Conservation (phyloP, 1,284 basidiomycete genomes). For the Schizophyllum amplum region DNA sequence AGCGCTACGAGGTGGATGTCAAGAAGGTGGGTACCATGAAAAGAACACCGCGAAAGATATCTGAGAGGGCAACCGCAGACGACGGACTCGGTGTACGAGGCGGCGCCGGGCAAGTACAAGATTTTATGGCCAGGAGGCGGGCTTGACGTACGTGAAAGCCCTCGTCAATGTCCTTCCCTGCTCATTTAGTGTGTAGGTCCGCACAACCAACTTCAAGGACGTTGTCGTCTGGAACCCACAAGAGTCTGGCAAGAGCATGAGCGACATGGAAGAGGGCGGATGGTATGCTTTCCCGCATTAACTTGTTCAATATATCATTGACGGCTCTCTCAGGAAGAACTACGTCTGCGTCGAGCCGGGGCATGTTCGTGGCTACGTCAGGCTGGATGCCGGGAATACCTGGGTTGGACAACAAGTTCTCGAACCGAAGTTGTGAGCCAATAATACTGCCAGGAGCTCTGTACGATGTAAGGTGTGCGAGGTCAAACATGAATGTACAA, state of each 20-base stretch:
- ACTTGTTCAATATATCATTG: background rate
- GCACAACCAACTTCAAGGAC: conserved; percentile 55
- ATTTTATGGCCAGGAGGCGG: conserved; percentile 53
- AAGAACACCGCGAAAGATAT: background rate
- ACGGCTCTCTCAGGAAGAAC: conserved; percentile 45
- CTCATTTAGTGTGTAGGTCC: background rate
- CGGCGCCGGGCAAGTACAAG: conserved; percentile 47
- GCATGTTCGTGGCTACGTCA: conserved; percentile 59
- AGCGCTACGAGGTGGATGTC: conserved; percentile 56
- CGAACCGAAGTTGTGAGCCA: background rate
- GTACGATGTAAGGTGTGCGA: too few relatives aligned
- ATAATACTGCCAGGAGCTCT: too few relatives aligned
- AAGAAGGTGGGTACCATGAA: background rate
- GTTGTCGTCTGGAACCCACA: conserved; percentile 87
- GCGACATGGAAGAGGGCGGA: conserved; percentile 80
- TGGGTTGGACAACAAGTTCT: conserved; percentile 74
- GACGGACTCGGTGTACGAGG: conserved; percentile 73
- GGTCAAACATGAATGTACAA: too few relatives aligned
- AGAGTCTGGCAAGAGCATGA: conserved; percentile 59
- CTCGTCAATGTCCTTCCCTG: conserved; percentile 2
- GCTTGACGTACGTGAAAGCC: conserved; percentile 39
- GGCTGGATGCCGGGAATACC: conserved; percentile 50
- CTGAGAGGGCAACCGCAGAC: conserved; percentile 22
- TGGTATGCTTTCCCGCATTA: conserved; percentile 48
- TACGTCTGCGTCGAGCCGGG: conserved; percentile 88